Percentiles rank a stretch among this genome's conserved stretches.
phyloP scores from a whole-genome alignment of 108 stramenopile species.

The Mediolabrus comicus region DNA sequence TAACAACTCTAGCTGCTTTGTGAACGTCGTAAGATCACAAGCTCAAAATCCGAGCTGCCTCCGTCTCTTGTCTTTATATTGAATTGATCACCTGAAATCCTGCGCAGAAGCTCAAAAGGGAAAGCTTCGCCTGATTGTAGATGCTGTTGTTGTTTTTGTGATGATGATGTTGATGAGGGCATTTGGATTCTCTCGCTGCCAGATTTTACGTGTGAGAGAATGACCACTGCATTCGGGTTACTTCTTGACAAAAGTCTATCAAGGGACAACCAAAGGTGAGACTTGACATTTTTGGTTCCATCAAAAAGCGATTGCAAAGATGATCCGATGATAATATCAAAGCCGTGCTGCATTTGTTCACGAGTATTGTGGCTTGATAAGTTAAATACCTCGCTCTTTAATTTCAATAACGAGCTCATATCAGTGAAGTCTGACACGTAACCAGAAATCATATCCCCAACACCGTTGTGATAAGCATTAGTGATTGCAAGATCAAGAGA shows the following conservation, averaged over 20 bases:
- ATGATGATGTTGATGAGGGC: conserved; percentile 1
- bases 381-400: neutral
- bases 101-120: conserved; percentile 39
- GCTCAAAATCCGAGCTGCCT: conserved; percentile 51
- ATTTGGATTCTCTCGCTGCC: conserved; percentile 25
- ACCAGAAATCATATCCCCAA: neutral
- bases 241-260: conserved; percentile 33
- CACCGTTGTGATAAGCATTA: conserved; percentile 24
- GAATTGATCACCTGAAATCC: conserved; percentile 51
- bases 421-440: neutral
- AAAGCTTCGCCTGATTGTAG: conserved; percentile 1
- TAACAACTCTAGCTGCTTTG: neutral
- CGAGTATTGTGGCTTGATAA: conserved; percentile 1
- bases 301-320: conserved; percentile 56
- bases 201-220: conserved; percentile 42
- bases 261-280: conserved; percentile 41
- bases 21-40: conserved; percentile 17
- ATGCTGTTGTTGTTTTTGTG: neutral
- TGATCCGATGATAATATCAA: conserved; percentile 53
- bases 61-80: conserved; percentile 48
- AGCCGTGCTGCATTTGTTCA: conserved; percentile 25
- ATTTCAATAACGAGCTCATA: neutral
- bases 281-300: conserved; percentile 25
- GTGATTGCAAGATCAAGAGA: conserved; percentile 36
- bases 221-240: conserved; percentile 36